Evolutionary conservation across 2,329 filamentous ascomycete genomes (phyloP).

Genomic region (Alternaria arbusti): DNA sequence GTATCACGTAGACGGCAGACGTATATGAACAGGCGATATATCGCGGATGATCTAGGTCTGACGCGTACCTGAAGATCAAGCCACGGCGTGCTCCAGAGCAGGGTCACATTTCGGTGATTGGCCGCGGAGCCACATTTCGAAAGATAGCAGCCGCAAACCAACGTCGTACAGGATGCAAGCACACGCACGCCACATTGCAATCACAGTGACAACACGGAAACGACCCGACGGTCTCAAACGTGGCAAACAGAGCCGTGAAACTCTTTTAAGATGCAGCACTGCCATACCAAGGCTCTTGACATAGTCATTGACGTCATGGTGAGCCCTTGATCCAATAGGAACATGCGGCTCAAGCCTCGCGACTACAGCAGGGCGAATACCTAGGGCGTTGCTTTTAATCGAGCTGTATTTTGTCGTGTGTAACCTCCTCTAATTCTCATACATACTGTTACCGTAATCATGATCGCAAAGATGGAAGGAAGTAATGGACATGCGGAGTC

Average conservation of each 20-base stretch:
- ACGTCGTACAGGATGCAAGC: background rate
- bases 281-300: conserved; percentile 2
- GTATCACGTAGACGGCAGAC: background rate
- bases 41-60: background rate
- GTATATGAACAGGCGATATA: background rate
- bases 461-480: conserved; percentile 8
- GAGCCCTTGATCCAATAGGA: conserved; percentile 9
- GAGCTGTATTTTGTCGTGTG: background rate
- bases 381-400: background rate
- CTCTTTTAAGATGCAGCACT: background rate
- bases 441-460: background rate
- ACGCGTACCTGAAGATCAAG: conserved; percentile 5
- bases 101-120: background rate
- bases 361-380: background rate
- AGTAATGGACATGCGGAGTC: background rate
- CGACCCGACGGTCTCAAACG: background rate
- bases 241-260: background rate
- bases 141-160: background rate
- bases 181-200: background rate
- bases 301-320: conserved; percentile 15
- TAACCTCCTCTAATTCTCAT: background rate
- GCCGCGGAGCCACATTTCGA: background rate
- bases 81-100: background rate
- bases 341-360: background rate
- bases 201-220: background rate